Evolutionary conservation across 2,329 filamentous ascomycete species (phyloP), one percentile per base, ranked within the genome.

Genomic region (Apiospora rasikravindrae): DNA sequence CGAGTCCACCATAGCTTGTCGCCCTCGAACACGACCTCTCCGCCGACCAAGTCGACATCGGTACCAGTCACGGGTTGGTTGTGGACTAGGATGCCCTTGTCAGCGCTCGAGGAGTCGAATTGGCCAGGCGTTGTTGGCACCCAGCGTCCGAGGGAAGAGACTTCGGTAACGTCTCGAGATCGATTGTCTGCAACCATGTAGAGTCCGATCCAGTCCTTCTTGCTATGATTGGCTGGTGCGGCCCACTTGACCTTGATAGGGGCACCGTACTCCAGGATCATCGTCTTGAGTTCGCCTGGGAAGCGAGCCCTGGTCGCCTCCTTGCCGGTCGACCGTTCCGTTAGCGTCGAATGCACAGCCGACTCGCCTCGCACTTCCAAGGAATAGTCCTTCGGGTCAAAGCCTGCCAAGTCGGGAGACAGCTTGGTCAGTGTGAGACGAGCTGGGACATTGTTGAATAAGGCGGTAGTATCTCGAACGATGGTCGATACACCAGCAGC

Each of bases 1-100:
- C 96, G 93, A 0, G 93, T 97, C 96, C 96, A 99, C 92, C 94
- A 99, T 2, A 98, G 88, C 83, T 97, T 98, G 84, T 98, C 95
- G 67, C 96, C 95, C 13, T 91, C 87, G 80, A 99, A 98, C 16
- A 94, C 83, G 78, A 98, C 92, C 80, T 98, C 94, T 61, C 96
- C 96, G 16, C 89, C 88, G 4, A 94, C 88, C 75, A 91, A 87
- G 72, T 93, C 87, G 24, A 82, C 84, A 70, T 90, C 88, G 16
- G 77, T 86, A 84, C 75, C 83, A 75, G 85, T 80, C 0, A 91
- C 81, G 0, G 88, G 84, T 47, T 90, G 85, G 77, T 98, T 92
- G 13, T 89, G 91, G 1, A 90, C 84, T 4, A 96, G 77, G 61
- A 98, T 93, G 67, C 95, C 94, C 71, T 89, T 88, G 78, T 98